phyloP scores from a whole-genome alignment of 345 rosid species.

The Lenwebbia sp. region DNA sequence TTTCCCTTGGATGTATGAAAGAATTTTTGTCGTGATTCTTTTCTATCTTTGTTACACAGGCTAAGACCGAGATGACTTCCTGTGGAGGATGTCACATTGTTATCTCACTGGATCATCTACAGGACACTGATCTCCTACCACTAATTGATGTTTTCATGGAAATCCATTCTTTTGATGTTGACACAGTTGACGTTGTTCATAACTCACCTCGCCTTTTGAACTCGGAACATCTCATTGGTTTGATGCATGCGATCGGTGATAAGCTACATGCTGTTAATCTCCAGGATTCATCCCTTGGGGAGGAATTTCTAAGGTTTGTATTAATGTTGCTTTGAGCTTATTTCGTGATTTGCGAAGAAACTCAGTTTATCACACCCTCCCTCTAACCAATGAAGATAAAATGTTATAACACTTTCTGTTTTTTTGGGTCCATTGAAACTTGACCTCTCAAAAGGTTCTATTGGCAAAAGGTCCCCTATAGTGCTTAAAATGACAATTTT shows the following conservation, averaged over 20 bases:
- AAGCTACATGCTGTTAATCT: conserved; percentile 33
- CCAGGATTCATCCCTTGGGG: conserved; percentile 10
- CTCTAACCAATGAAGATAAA: background rate
- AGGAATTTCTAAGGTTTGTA: conserved; percentile 26
- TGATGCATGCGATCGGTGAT: conserved; percentile 19
- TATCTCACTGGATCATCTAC: conserved; percentile 24
- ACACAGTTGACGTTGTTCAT: conserved; percentile 21
- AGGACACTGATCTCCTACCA: conserved; percentile 21
- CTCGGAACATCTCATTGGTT: conserved; percentile 16
- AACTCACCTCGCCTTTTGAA: conserved; percentile 16
- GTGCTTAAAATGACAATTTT: background rate
- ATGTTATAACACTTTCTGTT: background rate
- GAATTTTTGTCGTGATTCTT: background rate
- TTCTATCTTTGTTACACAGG: conserved; percentile 18
- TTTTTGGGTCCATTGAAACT: background rate
- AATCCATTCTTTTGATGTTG: conserved; percentile 14
- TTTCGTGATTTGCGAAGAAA: background rate
- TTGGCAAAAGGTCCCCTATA: background rate
- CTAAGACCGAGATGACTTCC: conserved; percentile 11
- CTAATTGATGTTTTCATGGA: conserved; percentile 21
- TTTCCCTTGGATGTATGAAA: background rate
- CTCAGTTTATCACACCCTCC: background rate
- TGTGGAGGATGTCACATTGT: conserved; percentile 14
- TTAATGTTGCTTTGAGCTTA: background rate
- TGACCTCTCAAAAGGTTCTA: background rate